Percentiles rank a stretch among this genome's conserved stretches.
These are phyloP conservation scores for Chlamydomonas reinhardtii DNA, from an alignment of 163 green algal species.

Conservation along the genomic window DNA sequence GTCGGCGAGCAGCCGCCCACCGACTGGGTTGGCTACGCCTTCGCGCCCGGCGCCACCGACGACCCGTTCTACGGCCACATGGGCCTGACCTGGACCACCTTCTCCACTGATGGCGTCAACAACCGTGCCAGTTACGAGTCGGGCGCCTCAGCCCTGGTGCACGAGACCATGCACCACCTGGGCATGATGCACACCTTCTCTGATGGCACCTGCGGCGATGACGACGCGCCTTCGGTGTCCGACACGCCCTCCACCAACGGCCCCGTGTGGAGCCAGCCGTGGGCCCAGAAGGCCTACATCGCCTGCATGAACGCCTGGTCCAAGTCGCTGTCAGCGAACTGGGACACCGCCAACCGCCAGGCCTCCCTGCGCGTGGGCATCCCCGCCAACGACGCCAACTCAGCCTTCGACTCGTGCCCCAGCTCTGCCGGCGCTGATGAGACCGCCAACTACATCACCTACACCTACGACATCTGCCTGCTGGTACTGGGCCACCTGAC, in stretches of 20 bases:
- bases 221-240: neutral
- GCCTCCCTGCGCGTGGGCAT: slow-evolving; percentile 5
- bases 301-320: slow-evolving; percentile 9
- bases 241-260: slow-evolving; percentile 2
- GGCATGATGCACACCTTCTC: slow-evolving; percentile 34
- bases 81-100: neutral
- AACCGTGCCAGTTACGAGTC: slow-evolving; percentile 11
- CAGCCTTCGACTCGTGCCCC: slow-evolving; percentile 24
- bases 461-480: slow-evolving; percentile 10
- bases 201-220: neutral
- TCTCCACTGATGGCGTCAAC: slow-evolving; percentile 24
- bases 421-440: neutral
- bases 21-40: slow-evolving; percentile 6
- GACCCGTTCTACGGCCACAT: slow-evolving; percentile 19
- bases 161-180: slow-evolving; percentile 36
- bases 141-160: neutral
- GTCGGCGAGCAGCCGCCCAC: slow-evolving; percentile 7
- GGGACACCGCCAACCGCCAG: slow-evolving; percentile 3
- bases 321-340: neutral
- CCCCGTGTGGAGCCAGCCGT: slow-evolving; percentile 10
- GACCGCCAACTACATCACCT: slow-evolving; percentile 15
- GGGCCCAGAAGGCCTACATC: slow-evolving; percentile 13
- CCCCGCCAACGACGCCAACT: neutral
- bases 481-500: slow-evolving; percentile 15
- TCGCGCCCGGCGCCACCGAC: neutral